Base-by-base conservation (phyloP, 192 early-diverging fungal species). In the Nowakowskiella sp. region DNA sequence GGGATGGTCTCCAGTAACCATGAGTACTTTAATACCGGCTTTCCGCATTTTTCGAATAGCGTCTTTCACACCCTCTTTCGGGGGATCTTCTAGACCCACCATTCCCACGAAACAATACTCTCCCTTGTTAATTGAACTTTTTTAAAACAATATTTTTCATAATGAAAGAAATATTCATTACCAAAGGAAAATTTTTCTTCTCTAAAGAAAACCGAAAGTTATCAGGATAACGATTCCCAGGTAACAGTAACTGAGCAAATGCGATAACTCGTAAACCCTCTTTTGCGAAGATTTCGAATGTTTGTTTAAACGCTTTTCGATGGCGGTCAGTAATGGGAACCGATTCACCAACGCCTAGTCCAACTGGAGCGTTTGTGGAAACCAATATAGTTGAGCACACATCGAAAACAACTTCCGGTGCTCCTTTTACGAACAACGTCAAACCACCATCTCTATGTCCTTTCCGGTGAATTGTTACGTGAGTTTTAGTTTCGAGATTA, bases 1-100 rank as follows among this genome's bases (percentile, higher is more conserved):
- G 47, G 90, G 88, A 57, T 93, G 87, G 67, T 97, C 93, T 60
- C 91, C 93, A 19, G 94, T 97, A 9, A 97, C 82, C 91, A 97
- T 94, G 57, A 95, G 77, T 27, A 94, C 88, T 62, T 90, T 85
- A 60, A 97, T 92, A 36, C 94, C 94, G 1, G 94, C 94, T 23
- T 61, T 54, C 28, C 87, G 80, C 61, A 90, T 90, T 9, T 76
- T 72, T 19, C 84, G 84, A 53, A 97, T 87, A 6, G 91, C 91
- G 64, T 92, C 86, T 53, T 85, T 83, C 13, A 97, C 92, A 39
- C 88, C 94, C 43, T 88, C 78, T 65, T 94, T 94, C 44, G 94
- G 94, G 54, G 94, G 94, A 64, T 95, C 94, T 61, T 94, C 89
- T 2, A 97, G 71, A 22, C 84, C 85, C 7, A 83, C 75, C 31